Evolutionary conservation across 768 basidiomycete genomes (phyloP).

Genomic region (Amanita thiersii): DNA sequence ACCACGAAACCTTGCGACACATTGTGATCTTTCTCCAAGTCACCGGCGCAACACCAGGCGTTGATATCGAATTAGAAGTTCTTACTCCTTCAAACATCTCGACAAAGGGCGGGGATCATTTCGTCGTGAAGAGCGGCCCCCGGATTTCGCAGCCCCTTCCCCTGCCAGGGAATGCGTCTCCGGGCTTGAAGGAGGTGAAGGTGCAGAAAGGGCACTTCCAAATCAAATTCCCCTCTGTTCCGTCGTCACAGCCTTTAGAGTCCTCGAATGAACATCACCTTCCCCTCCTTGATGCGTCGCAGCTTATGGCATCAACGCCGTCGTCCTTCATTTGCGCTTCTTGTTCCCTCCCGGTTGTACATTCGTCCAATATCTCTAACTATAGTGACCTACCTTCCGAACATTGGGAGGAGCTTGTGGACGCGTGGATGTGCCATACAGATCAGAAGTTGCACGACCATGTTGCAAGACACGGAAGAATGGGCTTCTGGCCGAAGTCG

Average conservation of each 20-base stretch:
- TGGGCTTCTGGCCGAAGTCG: conserved; percentile 72
- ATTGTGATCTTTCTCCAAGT: conserved; percentile 69
- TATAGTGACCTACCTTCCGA: conserved; percentile 92
- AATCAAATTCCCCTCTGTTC: conserved; percentile 49
- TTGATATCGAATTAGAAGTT: conserved; percentile 61
- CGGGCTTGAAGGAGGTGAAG: conserved; percentile 55
- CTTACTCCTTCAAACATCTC: conserved; percentile 34
- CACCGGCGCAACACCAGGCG: conserved; percentile 36
- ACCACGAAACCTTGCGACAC: conserved; percentile 80
- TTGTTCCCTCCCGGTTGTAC: conserved; percentile 72
- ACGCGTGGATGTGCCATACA: conserved; percentile 96
- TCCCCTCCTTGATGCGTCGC: conserved; percentile 63
- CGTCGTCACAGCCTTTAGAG: conserved; percentile 15
- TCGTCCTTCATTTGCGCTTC: conserved; percentile 70
- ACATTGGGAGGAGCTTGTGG: conserved; percentile 95
- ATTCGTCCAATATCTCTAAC: conserved; percentile 34
- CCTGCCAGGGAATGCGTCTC: conserved; percentile 46
- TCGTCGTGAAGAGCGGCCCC: conserved; percentile 55
- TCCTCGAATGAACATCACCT: conserved; percentile 21
- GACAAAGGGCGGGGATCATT: conserved; percentile 38
- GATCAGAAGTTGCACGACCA: conserved; percentile 79
- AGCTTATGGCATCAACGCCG: conserved; percentile 47
- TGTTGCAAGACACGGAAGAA: conserved; percentile 44
- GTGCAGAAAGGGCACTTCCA: conserved; percentile 58
- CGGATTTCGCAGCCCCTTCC: conserved; percentile 49